Conservation (phyloP, 2,329 filamentous ascomycete genomes). For the Trichoderma arundinaceum region DNA sequence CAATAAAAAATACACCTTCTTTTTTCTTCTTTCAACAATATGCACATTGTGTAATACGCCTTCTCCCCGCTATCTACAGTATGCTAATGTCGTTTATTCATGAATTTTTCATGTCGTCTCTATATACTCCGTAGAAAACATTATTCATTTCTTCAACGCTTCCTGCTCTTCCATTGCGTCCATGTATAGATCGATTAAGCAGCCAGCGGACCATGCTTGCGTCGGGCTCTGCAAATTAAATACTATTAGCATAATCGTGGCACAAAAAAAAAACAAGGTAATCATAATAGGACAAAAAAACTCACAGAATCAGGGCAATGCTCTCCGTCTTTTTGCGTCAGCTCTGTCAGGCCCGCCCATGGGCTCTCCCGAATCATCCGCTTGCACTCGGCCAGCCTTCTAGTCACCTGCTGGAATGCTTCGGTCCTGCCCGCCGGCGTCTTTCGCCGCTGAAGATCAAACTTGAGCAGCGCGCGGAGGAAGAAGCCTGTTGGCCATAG, state of each 20-base stretch:
- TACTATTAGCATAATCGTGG: constrained; percentile 16
- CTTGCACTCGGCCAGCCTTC: constrained; percentile 82
- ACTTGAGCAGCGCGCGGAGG: constrained; percentile 86
- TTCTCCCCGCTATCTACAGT: background rate
- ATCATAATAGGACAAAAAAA: constrained; percentile 36
- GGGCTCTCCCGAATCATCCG: constrained; percentile 76
- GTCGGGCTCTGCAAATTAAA: constrained; percentile 72
- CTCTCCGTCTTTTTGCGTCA: constrained; percentile 88
- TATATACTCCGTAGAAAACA: background rate
- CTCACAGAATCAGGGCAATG: constrained; percentile 86
- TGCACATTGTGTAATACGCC: background rate
- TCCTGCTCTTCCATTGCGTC: constrained; percentile 70
- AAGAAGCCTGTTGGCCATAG: constrained; percentile 97
- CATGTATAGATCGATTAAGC: constrained; percentile 94
- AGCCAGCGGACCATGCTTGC: constrained; percentile 94
- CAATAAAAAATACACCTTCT: background rate
- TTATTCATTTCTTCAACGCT: constrained; percentile 30
- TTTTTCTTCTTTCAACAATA: background rate
- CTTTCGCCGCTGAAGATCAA: constrained; percentile 75
- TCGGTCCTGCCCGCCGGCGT: constrained; percentile 72
- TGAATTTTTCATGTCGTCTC: constrained; percentile 13
- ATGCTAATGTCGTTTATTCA: constrained; percentile 21
- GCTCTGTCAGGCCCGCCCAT: constrained; percentile 90
- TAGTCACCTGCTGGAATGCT: constrained; percentile 92
- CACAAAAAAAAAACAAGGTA: background rate